These are phyloP conservation scores for Chionographis japonica DNA, from an alignment of 106 monocot genomes.

Conservation along the genomic window DNA sequence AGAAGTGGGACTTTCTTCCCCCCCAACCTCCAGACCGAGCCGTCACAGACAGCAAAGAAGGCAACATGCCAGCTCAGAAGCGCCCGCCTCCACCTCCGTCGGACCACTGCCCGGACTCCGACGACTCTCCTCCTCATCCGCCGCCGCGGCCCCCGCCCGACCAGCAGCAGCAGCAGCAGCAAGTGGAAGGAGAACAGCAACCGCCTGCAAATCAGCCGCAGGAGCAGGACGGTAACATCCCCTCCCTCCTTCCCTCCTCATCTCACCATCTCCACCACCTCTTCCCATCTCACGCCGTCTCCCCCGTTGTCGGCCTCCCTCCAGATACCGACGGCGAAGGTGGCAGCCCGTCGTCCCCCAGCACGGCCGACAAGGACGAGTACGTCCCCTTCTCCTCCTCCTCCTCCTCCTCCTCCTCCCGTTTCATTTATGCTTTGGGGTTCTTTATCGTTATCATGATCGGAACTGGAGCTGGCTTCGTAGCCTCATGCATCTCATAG, in stretches of 20 bases:
- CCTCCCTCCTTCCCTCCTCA: background rate
- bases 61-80: constrained; percentile 15
- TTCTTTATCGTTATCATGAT: background rate
- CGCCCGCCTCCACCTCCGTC: constrained; percentile 1
- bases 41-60: background rate
- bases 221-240: background rate
- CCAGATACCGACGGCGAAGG: constrained; percentile 15
- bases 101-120: background rate
- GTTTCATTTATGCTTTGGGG: background rate
- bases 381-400: constrained; percentile 2
- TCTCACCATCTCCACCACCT: background rate
- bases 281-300: no score
- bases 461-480: no score
- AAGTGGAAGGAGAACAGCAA: background rate
- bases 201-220: background rate
- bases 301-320: background rate
- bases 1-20: no score
- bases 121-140: background rate
- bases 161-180: background rate
- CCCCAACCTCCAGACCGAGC: background rate
- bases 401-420: background rate
- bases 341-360: constrained; percentile 11
- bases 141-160: background rate
- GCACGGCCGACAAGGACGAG: constrained; percentile 5
- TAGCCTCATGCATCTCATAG: no score